Base-by-base conservation (phyloP, 805 yeast species). In the Candida pseudofarinosa region DNA sequence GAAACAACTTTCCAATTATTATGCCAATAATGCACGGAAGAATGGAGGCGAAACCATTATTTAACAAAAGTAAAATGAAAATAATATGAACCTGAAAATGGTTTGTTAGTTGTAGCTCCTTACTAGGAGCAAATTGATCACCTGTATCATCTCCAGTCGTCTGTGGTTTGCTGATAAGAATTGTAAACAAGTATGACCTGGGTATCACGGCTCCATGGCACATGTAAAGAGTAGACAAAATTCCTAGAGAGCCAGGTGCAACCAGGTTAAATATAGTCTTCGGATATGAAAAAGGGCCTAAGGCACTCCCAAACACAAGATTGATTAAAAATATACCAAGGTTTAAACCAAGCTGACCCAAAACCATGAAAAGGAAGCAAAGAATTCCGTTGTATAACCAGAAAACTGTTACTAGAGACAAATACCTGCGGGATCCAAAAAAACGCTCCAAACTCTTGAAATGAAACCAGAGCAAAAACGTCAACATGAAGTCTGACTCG, bases 381-480 rank as follows among this genome's bases (percentile, higher is more conserved):
- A 63, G 51, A 4, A 71, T 46, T 1, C 74, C 58, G 45, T 80
- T 81, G 62, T 80, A 82, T 1, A 72, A 13, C 19, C 68, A 68
- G 31, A 75, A 61, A 33, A 79, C 50, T 1, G 69, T 42, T 2
- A 81, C 54, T 13, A 77, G 52, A 31, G 79, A 71, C 8, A 77
- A 49, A 49, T 79, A 78, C 50, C 77, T 79, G 37, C 73, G 58
- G 10, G 81, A 71, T 1, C 87, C 87, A 53, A 72, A 72, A 38
- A 76, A 59, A 39, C 87, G 56, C 59, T 82, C 88, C 40, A 82
- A 48, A 33, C 69, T 73, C 55, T 81, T 78, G 51, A 73, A 72
- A 39, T 75, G 74, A 44, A 77, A 69, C 69, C 78, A 56, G 33
- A 81, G 52, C 12, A 76, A 56, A 8, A 73, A 54, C 2, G 71